Percentiles rank a stretch among this genome's conserved stretches.
Conservation (phyloP, 2,329 filamentous ascomycete genomes). For the Botryotinia narcissicola region DNA sequence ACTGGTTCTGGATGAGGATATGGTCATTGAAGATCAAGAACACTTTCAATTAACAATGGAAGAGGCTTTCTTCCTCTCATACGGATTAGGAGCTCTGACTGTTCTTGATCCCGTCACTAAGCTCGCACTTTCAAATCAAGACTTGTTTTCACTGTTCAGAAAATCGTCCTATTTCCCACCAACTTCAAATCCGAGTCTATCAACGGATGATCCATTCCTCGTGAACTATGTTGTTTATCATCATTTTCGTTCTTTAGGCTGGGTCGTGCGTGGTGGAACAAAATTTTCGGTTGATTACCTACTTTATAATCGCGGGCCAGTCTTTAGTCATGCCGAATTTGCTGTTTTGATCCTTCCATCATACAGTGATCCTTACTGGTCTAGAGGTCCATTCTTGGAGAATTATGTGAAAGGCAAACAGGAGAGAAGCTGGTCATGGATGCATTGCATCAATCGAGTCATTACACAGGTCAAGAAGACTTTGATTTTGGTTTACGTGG, state of each 20-base stretch:
- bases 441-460: slow-evolving; percentile 87
- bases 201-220: slow-evolving; percentile 80
- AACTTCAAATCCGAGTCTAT: slow-evolving; percentile 45
- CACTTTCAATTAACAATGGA: slow-evolving; percentile 90
- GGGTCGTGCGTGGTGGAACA: slow-evolving; percentile 87
- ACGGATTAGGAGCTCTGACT: slow-evolving; percentile 71
- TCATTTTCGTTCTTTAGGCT: slow-evolving; percentile 91
- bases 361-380: slow-evolving; percentile 74
- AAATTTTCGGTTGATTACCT: slow-evolving; percentile 96
- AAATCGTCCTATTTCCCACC: slow-evolving; percentile 68
- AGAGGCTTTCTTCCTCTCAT: slow-evolving; percentile 87
- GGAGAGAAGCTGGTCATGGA: slow-evolving; percentile 69
- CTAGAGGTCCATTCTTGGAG: slow-evolving; percentile 46
- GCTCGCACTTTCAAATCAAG: slow-evolving; percentile 12
- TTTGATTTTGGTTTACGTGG: slow-evolving; percentile 84
- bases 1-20: slow-evolving; percentile 26
- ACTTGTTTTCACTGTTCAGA: slow-evolving; percentile 37
- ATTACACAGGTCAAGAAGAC: slow-evolving; percentile 89
- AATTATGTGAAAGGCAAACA: slow-evolving; percentile 51
- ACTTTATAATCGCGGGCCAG: slow-evolving; percentile 89
- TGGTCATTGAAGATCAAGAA: slow-evolving; percentile 58
- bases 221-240: slow-evolving; percentile 89
- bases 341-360: slow-evolving; percentile 81
- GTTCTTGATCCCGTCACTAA: slow-evolving; percentile 54
- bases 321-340: slow-evolving; percentile 94